A percentile compares a stretch with the other conserved stretches of the same genome.
Evolutionary conservation across 2,329 filamentous ascomycete species (phyloP).

Genomic region (Colletotrichum lupini): DNA sequence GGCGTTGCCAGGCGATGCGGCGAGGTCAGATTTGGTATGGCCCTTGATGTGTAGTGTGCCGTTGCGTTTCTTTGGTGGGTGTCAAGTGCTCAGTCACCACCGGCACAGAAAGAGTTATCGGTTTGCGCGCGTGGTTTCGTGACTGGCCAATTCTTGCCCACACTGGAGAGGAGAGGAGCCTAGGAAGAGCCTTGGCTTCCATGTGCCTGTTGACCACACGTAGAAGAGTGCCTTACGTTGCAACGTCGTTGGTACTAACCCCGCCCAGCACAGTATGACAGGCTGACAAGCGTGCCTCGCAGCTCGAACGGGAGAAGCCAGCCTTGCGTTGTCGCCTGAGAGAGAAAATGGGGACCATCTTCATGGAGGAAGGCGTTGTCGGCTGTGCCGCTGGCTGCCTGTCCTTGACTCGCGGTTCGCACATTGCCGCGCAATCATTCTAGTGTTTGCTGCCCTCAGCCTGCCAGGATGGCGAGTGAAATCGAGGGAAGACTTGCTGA

Average conservation of each 20-base stretch:
- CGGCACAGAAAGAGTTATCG: background rate
- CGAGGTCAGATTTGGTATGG: background rate
- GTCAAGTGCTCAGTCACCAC: background rate
- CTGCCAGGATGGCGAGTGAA: background rate
- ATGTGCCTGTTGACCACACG: background rate
- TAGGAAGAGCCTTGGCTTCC: background rate
- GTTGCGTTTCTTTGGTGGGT: background rate
- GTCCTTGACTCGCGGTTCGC: background rate
- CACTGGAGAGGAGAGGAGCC: background rate
- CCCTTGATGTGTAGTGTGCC: background rate
- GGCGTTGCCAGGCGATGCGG: conserved; percentile 7
- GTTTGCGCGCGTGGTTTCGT: background rate
- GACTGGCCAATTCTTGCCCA: background rate
- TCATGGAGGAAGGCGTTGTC: background rate
- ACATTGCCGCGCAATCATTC: background rate
- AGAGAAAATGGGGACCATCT: background rate
- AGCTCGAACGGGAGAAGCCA: background rate
- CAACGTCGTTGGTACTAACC: background rate
- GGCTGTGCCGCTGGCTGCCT: background rate
- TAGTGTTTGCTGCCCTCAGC: background rate
- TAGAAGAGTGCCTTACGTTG: conserved; percentile 1
- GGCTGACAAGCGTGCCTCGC: background rate
- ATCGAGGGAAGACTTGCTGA: background rate
- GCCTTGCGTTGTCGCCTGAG: background rate
- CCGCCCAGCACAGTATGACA: background rate